Evolutionary conservation across 1,284 basidiomycete genomes (phyloP), one percentile per base, ranked within the genome.

Genomic region (Exobasidium rhododendri): DNA sequence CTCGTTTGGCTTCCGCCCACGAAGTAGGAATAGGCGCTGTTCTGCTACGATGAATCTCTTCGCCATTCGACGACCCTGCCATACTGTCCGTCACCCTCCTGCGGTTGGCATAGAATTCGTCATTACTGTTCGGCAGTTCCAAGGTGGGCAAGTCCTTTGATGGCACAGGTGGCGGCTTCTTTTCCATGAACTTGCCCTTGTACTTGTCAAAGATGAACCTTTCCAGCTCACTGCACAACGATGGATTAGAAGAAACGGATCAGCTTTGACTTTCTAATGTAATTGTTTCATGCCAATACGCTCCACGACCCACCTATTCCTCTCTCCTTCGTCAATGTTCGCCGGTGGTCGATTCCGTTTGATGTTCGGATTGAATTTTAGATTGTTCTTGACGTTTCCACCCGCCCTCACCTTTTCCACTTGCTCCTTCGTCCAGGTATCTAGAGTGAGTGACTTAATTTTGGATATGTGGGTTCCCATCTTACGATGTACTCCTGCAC

Each of bases 401-500:
- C 84, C 86, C 45, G 85, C 83, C 75, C 85, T 88, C 88, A 92
- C 91, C 58, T 81, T 81, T 87, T 85, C 70, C 50, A 91, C 86
- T 80, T 92, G 90, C 66, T 92, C 91, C 74, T 87, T 89, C 29
- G 86, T 85, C 91, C 91, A 92, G 45, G 86, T 83, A 75, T 92
- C 90, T 81, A 92, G 82, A 0, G 88, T 89, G 45, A 92, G 65
- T 72, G 89, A 91, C 83, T 91, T 92, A 67, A 91, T 91, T 66
- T 62, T 68, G 46, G 59, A 69, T 50, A 75, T 70, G 60, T 74
- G 80, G 4, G 89, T 91, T 14, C 91, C 91, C 67, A 93, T 88
- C 83, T 92, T 92, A 62, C 91, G 85, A 80, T 93, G 91, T 53
- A 92, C 86, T 67, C 89, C 89, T 30, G 90, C 91, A 77, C 91